Conservation (phyloP, 768 basidiomycete genomes). For the Podaxis rugospora region DNA sequence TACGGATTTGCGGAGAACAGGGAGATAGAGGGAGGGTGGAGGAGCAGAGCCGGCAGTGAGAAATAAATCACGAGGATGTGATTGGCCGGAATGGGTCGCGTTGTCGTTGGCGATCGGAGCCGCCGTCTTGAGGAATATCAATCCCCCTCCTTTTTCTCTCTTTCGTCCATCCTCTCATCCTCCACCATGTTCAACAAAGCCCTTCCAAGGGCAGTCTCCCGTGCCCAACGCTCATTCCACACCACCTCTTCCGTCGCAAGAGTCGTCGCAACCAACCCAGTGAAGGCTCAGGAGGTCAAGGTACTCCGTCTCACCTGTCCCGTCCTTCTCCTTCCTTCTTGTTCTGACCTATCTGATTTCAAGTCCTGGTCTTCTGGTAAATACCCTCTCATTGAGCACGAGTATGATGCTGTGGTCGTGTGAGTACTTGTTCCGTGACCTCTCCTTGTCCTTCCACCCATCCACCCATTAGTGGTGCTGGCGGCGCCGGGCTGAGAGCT, state of each 20-base stretch:
- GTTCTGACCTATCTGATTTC: constrained; percentile 15
- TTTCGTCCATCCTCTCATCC: constrained; percentile 19
- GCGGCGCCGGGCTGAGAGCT: constrained; percentile 96
- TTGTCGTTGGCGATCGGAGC: constrained; percentile 23
- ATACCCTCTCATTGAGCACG: constrained; percentile 97
- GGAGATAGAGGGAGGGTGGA: background rate
- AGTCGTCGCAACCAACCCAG: constrained; percentile 67
- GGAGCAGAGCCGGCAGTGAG: constrained; percentile 12
- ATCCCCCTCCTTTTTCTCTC: constrained; percentile 14
- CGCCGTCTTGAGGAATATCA: constrained; percentile 1
- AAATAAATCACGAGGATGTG: constrained; percentile 35
- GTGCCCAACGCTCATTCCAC: constrained; percentile 58
- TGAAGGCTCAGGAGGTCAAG: constrained; percentile 80
- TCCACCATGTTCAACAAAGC: constrained; percentile 61
- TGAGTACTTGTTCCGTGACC: constrained; percentile 42
- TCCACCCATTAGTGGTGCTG: constrained; percentile 68
- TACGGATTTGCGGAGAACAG: background rate
- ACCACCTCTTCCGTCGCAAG: constrained; percentile 54
- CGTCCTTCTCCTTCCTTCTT: constrained; percentile 8
- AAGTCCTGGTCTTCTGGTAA: constrained; percentile 81
- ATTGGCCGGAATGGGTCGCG: constrained; percentile 36
- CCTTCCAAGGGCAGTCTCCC: constrained; percentile 48
- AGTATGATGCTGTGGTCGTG: constrained; percentile 99
- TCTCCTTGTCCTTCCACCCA: constrained; percentile 8
- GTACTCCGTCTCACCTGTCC: constrained; percentile 33